Evolutionary conservation across 495 filamentous ascomycete genomes (phyloP), one percentile per base, ranked within the genome.

Genomic region (Penicillium roqueforti): DNA sequence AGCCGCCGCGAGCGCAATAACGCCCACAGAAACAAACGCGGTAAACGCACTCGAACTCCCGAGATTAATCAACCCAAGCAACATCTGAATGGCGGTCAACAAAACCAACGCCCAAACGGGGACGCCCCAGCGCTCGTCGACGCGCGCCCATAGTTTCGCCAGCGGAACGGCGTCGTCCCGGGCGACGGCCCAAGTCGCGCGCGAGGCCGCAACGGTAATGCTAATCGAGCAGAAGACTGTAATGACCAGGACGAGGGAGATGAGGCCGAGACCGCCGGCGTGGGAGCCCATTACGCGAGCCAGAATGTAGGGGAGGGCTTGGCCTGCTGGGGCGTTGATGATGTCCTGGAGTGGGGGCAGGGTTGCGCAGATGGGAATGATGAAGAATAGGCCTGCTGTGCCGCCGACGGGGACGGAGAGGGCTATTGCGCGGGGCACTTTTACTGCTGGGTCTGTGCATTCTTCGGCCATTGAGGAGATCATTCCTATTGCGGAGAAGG

Each of bases 11-110:
- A 86, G 66, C 9, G 72, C 77, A 32, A 86, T 83, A 42, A 85
- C 81, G 11, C 81, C 83, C 3, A 85, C 80, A 8, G 81, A 83
- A 16, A 79, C 81, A 58, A 87, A 86, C 10, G 81, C 82, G 43
- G 80, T 84, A 67, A 86, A 83, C 6, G 83, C 83, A 8, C 75
- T 76, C 6, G 69, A 60, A 16, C 76, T 80, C 18, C 82, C 82
- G n/a, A 87, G 76, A 54, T 83, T 84, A 62, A 87, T 86, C n/a
- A 86, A 65, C 0, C 80, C 81, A 1, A 87, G 67, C 3, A 76
- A 55, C 50, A 78, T 72, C 14, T 82, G 76, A 39, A 76, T 61
- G 0, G 65, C 23, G 0, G 72, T 76, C 0, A 71, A 28, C 7
- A 75, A 61, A 14, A 62, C 51, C 7, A 76, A 61, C 13, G 71